Conservation (phyloP, 805 yeast species). For the Starmerella khaoyaiensis region DNA sequence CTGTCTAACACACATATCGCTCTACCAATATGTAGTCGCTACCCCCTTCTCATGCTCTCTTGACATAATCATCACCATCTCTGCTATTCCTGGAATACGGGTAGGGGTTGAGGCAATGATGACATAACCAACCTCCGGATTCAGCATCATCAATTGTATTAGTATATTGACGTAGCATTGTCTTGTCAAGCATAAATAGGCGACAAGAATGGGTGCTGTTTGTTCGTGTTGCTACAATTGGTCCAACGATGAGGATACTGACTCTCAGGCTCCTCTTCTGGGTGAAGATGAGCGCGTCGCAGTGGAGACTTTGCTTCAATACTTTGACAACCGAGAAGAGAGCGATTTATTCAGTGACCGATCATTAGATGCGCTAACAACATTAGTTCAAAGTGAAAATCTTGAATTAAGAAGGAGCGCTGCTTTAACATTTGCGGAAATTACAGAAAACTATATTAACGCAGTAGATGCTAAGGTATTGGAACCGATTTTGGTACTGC, state of each 20-base stretch:
- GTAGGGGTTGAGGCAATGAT: no score
- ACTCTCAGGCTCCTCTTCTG: slow-evolving; percentile 57
- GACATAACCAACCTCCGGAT: no score
- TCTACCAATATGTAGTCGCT: no score
- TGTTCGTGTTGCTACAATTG: slow-evolving; percentile 18
- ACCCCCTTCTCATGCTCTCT: no score
- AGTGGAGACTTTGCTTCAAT: slow-evolving; percentile 76
- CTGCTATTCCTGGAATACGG: no score
- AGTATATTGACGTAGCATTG: no score
- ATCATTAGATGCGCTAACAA: slow-evolving; percentile 71
- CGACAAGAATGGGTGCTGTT: slow-evolving; percentile 15
- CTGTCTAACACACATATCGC: no score
- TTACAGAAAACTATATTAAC: slow-evolving; percentile 80
- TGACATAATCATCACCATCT: no score
- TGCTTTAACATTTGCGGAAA: slow-evolving; percentile 95
- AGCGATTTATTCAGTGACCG: slow-evolving; percentile 83
- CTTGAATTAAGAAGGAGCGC: slow-evolving; percentile 92
- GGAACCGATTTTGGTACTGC: slow-evolving; percentile 79
- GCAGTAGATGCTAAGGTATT: slow-evolving; percentile 82
- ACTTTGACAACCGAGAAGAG: slow-evolving; percentile 74
- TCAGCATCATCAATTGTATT: no score
- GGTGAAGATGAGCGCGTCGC: slow-evolving; percentile 97
- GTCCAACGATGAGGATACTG: slow-evolving; percentile 51
- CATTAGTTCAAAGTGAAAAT: slow-evolving; percentile 88
- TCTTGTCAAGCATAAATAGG: no score